Conservation (phyloP, 805 yeast genomes). For the Candida ponderosae region DNA sequence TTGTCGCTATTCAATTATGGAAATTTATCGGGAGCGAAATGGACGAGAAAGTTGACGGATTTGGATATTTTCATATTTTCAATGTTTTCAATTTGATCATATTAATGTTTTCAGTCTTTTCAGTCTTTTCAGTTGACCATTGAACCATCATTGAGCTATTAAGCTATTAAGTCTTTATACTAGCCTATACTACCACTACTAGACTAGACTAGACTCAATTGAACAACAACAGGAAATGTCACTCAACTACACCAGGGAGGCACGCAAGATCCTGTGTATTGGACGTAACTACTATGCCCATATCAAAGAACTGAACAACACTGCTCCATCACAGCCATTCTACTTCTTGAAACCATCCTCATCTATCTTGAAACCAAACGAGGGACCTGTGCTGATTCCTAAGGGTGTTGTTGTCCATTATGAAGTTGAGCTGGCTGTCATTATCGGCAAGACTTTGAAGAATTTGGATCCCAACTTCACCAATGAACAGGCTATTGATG, state of each 20-base stretch:
- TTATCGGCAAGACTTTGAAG: slow-evolving; percentile 56
- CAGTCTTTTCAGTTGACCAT: no score
- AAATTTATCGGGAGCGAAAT: no score
- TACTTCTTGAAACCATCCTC: slow-evolving; percentile 89
- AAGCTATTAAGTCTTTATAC: no score
- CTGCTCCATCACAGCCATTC: slow-evolving; percentile 79
- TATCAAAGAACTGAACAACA: slow-evolving; percentile 79
- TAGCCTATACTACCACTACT: no score
- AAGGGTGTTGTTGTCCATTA: slow-evolving; percentile 77
- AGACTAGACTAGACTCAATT: no score
- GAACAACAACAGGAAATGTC: no score
- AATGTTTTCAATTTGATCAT: no score
- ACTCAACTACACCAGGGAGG: slow-evolving; percentile 46
- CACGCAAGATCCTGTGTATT: slow-evolving; percentile 82
- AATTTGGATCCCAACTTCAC: slow-evolving; percentile 55
- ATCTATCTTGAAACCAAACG: slow-evolving; percentile 53
- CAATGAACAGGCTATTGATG: slow-evolving; percentile 60
- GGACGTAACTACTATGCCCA: slow-evolving; percentile 98
- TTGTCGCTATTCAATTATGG: no score
- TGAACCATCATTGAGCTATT: no score
- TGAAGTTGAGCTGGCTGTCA: slow-evolving; percentile 86
- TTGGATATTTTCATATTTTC: no score
- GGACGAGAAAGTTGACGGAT: no score
- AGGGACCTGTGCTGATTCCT: slow-evolving; percentile 81
- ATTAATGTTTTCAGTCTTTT: no score